These are phyloP conservation scores for Penicillium cosmopolitanum DNA, from an alignment of 495 filamentous ascomycete species.

Conservation along the genomic window DNA sequence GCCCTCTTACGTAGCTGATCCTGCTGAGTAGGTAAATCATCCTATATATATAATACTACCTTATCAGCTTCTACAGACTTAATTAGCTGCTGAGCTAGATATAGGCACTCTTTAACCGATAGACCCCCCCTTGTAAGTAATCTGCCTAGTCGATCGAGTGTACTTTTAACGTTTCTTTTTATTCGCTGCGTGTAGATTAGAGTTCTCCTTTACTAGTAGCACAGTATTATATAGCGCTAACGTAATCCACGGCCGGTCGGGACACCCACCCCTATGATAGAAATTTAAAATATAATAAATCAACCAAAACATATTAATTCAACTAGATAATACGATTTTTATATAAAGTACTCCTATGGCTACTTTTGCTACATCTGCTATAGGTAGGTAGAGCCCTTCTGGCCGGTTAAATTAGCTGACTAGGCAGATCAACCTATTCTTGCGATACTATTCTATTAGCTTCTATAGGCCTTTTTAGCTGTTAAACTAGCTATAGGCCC, in stretches of 20 bases:
- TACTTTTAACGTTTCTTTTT: too few relatives aligned
- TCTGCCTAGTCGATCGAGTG: too few relatives aligned
- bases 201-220: too few relatives aligned
- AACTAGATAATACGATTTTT: not conserved
- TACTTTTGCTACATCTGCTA: not conserved
- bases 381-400: not conserved
- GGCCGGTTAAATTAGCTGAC: not conserved
- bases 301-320: not conserved
- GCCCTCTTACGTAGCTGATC: too few relatives aligned
- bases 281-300: not conserved
- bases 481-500: not conserved
- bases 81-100: too few relatives aligned
- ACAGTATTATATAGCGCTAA: too few relatives aligned
- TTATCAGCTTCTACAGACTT: too few relatives aligned
- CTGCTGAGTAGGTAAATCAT: too few relatives aligned
- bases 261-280: not conserved
- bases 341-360: not conserved
- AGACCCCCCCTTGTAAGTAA: too few relatives aligned
- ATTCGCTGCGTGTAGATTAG: too few relatives aligned
- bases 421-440: constrained; percentile 2
- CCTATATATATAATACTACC: too few relatives aligned
- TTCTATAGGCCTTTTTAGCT: constrained; percentile 7
- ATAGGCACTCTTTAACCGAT: too few relatives aligned
- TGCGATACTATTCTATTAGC: not conserved
- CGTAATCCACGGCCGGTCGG: not conserved